Evolutionary conservation across 441 rosid genomes (phyloP).

Genomic region (Populus trichocarpa): DNA sequence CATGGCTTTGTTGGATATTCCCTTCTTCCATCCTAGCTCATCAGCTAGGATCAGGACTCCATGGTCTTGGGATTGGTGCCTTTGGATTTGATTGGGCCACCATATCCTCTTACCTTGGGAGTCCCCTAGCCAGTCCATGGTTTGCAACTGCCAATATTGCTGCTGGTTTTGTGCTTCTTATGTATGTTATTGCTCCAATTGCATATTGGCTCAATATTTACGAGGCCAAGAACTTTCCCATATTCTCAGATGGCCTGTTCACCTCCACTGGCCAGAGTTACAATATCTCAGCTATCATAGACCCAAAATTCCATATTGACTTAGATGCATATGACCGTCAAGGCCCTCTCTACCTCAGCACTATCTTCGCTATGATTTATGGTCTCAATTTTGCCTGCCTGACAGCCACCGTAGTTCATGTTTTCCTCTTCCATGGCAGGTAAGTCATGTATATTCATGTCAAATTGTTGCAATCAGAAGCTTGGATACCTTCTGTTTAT

Average conservation of each 20-base stretch:
- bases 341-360: conserved; percentile 81
- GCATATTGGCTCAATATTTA: conserved; percentile 68
- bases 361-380: conserved; percentile 72
- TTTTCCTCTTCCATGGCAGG: conserved; percentile 82
- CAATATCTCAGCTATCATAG: conserved; percentile 68
- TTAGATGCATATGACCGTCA: conserved; percentile 58
- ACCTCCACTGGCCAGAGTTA: conserved; percentile 63
- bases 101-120: conserved; percentile 84
- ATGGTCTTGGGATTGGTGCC: conserved; percentile 72
- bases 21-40: conserved; percentile 73
- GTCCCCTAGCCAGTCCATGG: conserved; percentile 98
- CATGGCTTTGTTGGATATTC: conserved; percentile 88
- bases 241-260: conserved; percentile 75
- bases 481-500: neutral
- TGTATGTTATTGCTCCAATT: conserved; percentile 70
- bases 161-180: conserved; percentile 52
- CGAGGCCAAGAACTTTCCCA: conserved; percentile 77
- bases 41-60: conserved; percentile 85
- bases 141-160: conserved; percentile 93
- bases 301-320: conserved; percentile 71
- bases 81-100: conserved; percentile 88
- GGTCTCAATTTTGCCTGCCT: conserved; percentile 85
- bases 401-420: conserved; percentile 78
- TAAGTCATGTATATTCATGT: conserved; percentile 12
- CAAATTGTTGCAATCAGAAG: neutral